Evolutionary conservation across 2,329 filamentous ascomycete species (phyloP).

Genomic region (Xylariaceae sp.): DNA sequence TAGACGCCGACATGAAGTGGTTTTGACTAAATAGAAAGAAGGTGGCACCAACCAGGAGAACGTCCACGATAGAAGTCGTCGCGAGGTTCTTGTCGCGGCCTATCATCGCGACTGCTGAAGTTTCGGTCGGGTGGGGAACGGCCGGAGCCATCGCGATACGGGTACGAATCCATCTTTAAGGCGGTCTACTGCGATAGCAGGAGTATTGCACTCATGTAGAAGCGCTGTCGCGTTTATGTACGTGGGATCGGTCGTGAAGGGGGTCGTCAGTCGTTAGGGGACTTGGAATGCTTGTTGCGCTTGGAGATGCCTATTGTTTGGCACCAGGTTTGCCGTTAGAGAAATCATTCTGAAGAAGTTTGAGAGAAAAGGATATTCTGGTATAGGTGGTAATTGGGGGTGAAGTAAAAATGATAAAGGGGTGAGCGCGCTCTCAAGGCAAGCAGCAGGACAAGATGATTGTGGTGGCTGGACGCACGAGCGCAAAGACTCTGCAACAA

Average conservation of each 20-base stretch:
- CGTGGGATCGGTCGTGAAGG: constrained; percentile 14
- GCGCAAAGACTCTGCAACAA: constrained; percentile 33
- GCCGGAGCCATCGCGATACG: constrained; percentile 50
- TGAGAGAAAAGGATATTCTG: constrained; percentile 25
- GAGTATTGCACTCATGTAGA: constrained; percentile 16
- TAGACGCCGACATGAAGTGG: constrained; percentile 10
- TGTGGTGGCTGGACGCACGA: constrained; percentile 10
- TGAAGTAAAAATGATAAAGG: constrained; percentile 20
- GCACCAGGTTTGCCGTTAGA: constrained; percentile 57
- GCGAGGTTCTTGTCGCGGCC: constrained; percentile 51
- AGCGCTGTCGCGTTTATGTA: constrained; percentile 5
- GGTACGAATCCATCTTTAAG: constrained; percentile 52
- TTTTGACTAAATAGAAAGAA: constrained; percentile 10
- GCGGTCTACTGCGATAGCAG: constrained; percentile 1
- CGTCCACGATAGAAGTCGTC: constrained; percentile 65
- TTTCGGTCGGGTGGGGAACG: constrained; percentile 54
- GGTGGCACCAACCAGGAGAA: constrained; percentile 63
- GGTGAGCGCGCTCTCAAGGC: constrained; percentile 20
- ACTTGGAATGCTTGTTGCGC: constrained; percentile 21
- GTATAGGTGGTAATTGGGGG: constrained; percentile 20
- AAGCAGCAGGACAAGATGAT: constrained; percentile 32
- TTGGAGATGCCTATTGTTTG: constrained; percentile 45
- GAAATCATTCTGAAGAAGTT: constrained; percentile 43
- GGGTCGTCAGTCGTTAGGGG: constrained; percentile 26
- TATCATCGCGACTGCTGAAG: constrained; percentile 53